phyloP scores from a whole-genome alignment of 2,329 filamentous ascomycete species.

The Sarocladium kiliense region DNA sequence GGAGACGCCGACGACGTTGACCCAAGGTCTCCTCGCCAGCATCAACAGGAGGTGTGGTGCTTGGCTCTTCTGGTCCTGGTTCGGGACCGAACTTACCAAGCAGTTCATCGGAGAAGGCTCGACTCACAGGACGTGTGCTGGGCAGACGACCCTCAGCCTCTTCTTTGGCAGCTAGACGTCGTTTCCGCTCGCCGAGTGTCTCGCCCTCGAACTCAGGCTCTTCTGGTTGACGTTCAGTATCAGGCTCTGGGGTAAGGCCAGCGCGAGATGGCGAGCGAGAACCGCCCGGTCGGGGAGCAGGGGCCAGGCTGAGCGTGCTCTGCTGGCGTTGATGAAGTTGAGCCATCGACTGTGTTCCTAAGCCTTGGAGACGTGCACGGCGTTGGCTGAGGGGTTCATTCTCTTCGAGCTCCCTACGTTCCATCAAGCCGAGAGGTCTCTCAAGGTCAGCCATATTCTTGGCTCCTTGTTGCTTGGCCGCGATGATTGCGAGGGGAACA shows the following conservation, averaged over 20 bases:
- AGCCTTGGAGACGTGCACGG: conserved; percentile 67
- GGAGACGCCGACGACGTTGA: conserved; percentile 68
- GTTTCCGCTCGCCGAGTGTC: conserved; percentile 61
- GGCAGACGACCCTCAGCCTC: conserved; percentile 42
- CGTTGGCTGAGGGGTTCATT: conserved; percentile 81
- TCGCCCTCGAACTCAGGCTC: conserved; percentile 57
- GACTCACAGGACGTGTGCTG: conserved; percentile 53
- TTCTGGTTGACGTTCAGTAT: conserved; percentile 33
- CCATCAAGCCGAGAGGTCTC: conserved; percentile 68
- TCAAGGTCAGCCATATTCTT: conserved; percentile 50
- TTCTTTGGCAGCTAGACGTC: conserved; percentile 57
- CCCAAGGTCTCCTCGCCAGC: conserved; percentile 65
- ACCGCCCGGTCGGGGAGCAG: conserved; percentile 2
- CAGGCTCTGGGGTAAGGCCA: conserved; percentile 19
- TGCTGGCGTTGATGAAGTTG: conserved; percentile 30
- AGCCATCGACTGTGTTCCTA: conserved; percentile 39
- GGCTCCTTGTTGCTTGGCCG: conserved; percentile 51
- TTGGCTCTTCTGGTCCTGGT: conserved; percentile 25
- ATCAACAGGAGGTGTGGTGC: conserved; percentile 13
- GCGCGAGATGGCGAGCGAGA: conserved; percentile 10
- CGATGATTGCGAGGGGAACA: conserved; percentile 78
- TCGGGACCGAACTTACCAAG: conserved; percentile 56
- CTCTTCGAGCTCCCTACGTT: conserved; percentile 81
- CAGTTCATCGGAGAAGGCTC: conserved; percentile 64
- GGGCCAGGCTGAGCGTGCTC: conserved; percentile 36